Conservation (phyloP, 2,329 filamentous ascomycete species). For the Colletotrichum siamense region DNA sequence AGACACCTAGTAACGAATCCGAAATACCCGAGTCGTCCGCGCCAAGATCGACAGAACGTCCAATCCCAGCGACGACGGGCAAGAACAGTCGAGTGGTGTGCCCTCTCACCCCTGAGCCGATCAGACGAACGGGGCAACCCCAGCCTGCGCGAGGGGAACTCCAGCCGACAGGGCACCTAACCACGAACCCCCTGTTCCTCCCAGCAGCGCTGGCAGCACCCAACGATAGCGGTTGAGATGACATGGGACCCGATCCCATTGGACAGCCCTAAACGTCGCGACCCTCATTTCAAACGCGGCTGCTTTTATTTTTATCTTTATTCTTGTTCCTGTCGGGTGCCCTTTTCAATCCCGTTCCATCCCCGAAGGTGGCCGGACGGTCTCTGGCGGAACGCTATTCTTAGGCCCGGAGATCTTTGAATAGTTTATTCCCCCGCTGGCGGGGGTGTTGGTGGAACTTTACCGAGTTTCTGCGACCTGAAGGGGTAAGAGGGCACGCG, state of each 20-base stretch:
- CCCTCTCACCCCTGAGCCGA: not conserved
- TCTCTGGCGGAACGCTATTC: not conserved
- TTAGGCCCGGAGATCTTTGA: not conserved
- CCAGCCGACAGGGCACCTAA: not conserved
- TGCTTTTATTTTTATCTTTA: not conserved
- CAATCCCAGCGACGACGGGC: not conserved
- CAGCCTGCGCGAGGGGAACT: not conserved
- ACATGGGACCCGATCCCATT: not conserved
- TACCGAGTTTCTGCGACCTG: not conserved
- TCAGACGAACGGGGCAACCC: not conserved
- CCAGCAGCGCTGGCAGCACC: not conserved
- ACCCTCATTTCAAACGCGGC: not conserved
- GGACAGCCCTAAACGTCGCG: not conserved
- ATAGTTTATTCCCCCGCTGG: not conserved
- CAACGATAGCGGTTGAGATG: not conserved
- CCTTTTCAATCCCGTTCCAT: not conserved
- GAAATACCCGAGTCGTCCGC: not conserved
- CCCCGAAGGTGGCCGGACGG: not conserved
- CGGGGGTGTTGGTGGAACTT: not conserved
- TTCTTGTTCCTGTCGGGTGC: not conserved
- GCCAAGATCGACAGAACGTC: not conserved
- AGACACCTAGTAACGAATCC: not conserved
- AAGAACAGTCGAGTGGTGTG: not conserved
- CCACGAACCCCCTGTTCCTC: not conserved
- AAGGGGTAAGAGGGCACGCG: not conserved